These are phyloP conservation scores for Piper betle DNA, from an alignment of 164 flowering plant genomes.

Conservation along the genomic window DNA sequence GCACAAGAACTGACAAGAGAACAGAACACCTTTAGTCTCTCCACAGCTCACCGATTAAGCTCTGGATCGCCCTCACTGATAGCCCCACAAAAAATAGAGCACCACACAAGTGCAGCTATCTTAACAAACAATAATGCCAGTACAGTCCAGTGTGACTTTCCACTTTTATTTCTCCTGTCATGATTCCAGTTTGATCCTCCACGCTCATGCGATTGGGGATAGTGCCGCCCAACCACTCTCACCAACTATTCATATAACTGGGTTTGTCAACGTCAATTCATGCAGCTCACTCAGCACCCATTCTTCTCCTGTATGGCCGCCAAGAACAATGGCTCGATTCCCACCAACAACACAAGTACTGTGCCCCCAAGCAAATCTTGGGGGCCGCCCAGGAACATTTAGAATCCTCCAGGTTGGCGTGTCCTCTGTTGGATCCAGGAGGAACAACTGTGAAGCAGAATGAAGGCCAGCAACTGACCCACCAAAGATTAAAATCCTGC, in stretches of 20 bases:
- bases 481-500: slow-evolving; percentile 81
- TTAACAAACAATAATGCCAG: no score
- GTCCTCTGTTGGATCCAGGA: slow-evolving; percentile 84
- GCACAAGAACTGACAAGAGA: neutral
- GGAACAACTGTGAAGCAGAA: slow-evolving; percentile 79
- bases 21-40: neutral
- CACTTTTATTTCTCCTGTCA: neutral
- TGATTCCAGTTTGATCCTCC: neutral
- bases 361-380: slow-evolving; percentile 92
- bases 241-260: slow-evolving; percentile 10
- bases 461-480: slow-evolving; percentile 95
- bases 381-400: slow-evolving; percentile 81
- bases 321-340: slow-evolving; percentile 81
- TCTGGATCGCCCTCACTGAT: no score
- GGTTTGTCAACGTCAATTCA: slow-evolving; percentile 64
- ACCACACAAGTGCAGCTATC: neutral
- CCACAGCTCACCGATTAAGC: neutral
- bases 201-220: neutral
- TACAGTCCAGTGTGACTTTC: neutral
- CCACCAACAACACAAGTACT: slow-evolving; percentile 93
- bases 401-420: slow-evolving; percentile 91
- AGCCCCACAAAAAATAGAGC: no score
- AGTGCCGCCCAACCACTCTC: no score
- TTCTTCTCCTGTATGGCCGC: slow-evolving; percentile 91
- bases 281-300: slow-evolving; percentile 88